Conservation (phyloP, 805 yeast genomes). For the Monosporozyma aquatica region DNA sequence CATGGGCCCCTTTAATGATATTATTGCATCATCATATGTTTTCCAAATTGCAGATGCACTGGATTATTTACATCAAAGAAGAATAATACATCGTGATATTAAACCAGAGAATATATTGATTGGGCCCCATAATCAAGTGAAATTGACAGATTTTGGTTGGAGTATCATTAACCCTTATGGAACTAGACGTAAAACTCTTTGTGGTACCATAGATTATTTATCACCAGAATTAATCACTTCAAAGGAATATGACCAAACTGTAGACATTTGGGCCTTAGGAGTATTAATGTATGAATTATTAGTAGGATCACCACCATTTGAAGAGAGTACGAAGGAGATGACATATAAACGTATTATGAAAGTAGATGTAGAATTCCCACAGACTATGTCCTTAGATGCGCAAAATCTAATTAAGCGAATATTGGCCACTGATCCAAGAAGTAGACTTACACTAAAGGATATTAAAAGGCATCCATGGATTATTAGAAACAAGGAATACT, state of each 20-base stretch:
- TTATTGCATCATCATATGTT: constrained; percentile 67
- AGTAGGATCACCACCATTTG: constrained; percentile 89
- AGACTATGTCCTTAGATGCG: constrained; percentile 62
- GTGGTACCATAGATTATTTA: constrained; percentile 89
- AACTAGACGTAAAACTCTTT: constrained; percentile 64
- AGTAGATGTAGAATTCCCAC: constrained; percentile 69
- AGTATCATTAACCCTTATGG: constrained; percentile 58
- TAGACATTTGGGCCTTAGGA: constrained; percentile 92
- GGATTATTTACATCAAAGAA: constrained; percentile 63
- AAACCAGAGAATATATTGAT: constrained; percentile 88
- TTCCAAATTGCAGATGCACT: constrained; percentile 79
- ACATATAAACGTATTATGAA: constrained; percentile 74
- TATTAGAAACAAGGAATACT: constrained; percentile 46
- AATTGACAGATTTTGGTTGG: constrained; percentile 95
- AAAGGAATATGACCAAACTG: constrained; percentile 64
- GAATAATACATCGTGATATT: constrained; percentile 83
- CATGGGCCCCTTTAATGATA: constrained; percentile 62
- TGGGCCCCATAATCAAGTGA: constrained; percentile 65
- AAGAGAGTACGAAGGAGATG: constrained; percentile 63
- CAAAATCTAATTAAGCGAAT: constrained; percentile 59
- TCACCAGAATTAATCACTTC: constrained; percentile 94
- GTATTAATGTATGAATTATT: constrained; percentile 76
- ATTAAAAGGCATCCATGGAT: constrained; percentile 84
- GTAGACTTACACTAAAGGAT: constrained; percentile 52
- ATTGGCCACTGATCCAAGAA: constrained; percentile 57